phyloP scores from a whole-genome alignment of 805 yeast genomes.

The Wickerhamomyces ciferrii region DNA sequence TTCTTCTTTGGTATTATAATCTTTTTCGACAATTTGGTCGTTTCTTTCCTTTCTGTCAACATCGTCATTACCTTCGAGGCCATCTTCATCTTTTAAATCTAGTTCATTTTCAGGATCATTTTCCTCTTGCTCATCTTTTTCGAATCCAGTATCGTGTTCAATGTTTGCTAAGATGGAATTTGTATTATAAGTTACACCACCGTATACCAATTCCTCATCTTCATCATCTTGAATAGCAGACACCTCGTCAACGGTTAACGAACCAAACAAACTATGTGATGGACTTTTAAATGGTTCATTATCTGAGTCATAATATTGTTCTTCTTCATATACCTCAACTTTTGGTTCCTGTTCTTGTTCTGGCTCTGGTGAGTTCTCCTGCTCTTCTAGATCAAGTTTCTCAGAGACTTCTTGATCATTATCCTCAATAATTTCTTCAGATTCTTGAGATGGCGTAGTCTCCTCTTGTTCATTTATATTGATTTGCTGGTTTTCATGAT shows the following conservation, averaged over 20 bases:
- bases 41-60: no score
- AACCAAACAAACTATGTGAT: slow-evolving; percentile 19
- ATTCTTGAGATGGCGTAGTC: slow-evolving; percentile 1
- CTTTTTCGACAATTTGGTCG: no score
- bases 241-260: slow-evolving; percentile 6
- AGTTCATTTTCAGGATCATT: not conserved
- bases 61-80: no score
- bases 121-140: not conserved
- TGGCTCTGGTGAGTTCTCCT: not conserved
- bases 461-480: no score
- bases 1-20: no score
- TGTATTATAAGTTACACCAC: not conserved
- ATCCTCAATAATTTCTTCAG: no score
- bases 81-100: no score
- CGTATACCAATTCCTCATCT: slow-evolving; percentile 11
- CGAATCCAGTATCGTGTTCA: not conserved
- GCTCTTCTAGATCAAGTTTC: not conserved
- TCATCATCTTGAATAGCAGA: not conserved
- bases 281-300: slow-evolving; percentile 20
- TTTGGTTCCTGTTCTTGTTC: not conserved
- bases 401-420: no score
- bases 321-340: slow-evolving; percentile 6
- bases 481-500: no score
- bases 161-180: not conserved
- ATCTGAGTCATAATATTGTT: slow-evolving; percentile 18